Evolutionary conservation across 441 rosid species (phyloP), one percentile per base, ranked within the genome.

Genomic region (Gossypium davidsonii): DNA sequence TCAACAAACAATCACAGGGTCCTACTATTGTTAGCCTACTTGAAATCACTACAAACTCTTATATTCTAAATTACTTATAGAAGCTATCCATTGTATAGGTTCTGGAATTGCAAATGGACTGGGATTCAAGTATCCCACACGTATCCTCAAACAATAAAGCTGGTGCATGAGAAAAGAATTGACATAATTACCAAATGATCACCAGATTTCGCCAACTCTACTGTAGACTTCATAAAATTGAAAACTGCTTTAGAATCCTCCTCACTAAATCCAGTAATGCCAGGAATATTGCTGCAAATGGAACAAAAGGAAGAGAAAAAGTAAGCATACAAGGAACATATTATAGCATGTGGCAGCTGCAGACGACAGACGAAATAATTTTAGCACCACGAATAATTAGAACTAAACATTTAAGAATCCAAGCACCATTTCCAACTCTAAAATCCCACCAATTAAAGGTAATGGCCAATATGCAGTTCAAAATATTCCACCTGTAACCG

Each of bases 261-360:
- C 39, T 90, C 87, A 62, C 79, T 80, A 72, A 92, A 92, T 71
- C 98, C 94, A 82, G 84, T 78, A 76, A 94, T 88, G 72, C 99
- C 98, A 55, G 85, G 88, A 72, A 92, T 88, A 77, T 90, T 92
- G 89, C 98, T 94, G 85, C 21, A 17, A 76, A 64, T 44, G 17
- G 21, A 64, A 52, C 49, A 56, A 28, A 37, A 46, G 56, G 14
- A 11, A 23, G 12, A 66, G 23, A 58, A 8, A 70, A 58, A 25
- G 4, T 1, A 67, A 55, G 64, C 11, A 70, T 55, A n/a, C 26
- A 25, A 18, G 42, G n/a, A 42, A 58, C 51, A 18, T 31, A 37
- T 51, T 56, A 37, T 21, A 25, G 71, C 71, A 23, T 48, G 57
- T 23, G 14, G 17, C 20, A 48, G 42, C 23, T 7, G 52, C 51